Conservation (phyloP, 352 stramenopile species). For the Pythium aquatile region DNA sequence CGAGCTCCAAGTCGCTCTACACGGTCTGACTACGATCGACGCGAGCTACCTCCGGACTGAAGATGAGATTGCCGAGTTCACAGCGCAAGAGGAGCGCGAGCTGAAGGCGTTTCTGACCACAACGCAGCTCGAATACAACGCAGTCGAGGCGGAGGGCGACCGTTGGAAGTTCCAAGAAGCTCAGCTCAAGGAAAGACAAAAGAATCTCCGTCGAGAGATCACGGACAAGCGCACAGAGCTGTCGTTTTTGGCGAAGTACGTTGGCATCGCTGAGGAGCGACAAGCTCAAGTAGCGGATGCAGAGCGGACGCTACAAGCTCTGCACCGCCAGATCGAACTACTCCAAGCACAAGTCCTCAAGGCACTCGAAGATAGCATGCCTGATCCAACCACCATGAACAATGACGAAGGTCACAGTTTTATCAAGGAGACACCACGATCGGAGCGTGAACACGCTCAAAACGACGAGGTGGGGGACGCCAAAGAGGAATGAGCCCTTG, state of each 20-base stretch:
- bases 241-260: slow-evolving; percentile 33
- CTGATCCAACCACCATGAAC: neutral
- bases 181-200: slow-evolving; percentile 48
- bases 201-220: slow-evolving; percentile 46
- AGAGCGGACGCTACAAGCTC: slow-evolving; percentile 38
- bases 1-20: slow-evolving; percentile 32
- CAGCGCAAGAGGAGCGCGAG: slow-evolving; percentile 28
- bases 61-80: slow-evolving; percentile 36
- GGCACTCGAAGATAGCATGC: neutral
- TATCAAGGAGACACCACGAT: neutral
- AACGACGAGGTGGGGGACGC: no score
- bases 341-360: slow-evolving; percentile 1
- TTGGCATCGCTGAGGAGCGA: slow-evolving; percentile 32
- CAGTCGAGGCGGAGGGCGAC: slow-evolving; percentile 31
- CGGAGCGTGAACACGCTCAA: no score
- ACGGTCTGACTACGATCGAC: slow-evolving; percentile 35
- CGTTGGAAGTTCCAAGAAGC: slow-evolving; percentile 44
- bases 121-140: slow-evolving; percentile 22
- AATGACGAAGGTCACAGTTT: neutral
- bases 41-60: slow-evolving; percentile 20
- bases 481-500: neutral
- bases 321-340: slow-evolving; percentile 38
- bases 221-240: slow-evolving; percentile 33
- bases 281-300: slow-evolving; percentile 39
- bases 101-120: slow-evolving; percentile 34